Conservation (phyloP, 2,329 filamentous ascomycete species). For the Allantophomopsis cytisporea region DNA sequence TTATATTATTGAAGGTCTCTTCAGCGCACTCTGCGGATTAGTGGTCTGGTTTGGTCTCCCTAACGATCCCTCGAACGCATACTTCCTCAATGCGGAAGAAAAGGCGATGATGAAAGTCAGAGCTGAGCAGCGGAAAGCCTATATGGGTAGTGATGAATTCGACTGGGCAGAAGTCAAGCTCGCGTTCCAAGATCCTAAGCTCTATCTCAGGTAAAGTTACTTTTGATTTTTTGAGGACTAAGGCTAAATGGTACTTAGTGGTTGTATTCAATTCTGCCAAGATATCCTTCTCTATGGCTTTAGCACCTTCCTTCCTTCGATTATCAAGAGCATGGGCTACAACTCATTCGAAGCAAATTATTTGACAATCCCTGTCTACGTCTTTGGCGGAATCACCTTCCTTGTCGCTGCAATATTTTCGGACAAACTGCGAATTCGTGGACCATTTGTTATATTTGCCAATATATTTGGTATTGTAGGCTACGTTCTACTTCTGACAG, state of each 20-base stretch:
- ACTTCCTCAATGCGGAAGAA: constrained; percentile 37
- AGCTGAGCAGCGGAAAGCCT: constrained; percentile 26
- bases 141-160: constrained; percentile 37
- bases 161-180: constrained; percentile 41
- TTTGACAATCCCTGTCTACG: constrained; percentile 56
- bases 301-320: constrained; percentile 54
- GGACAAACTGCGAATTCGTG: constrained; percentile 32
- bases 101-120: constrained; percentile 32
- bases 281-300: constrained; percentile 57
- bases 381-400: constrained; percentile 46
- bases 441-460: constrained; percentile 17
- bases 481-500: constrained; percentile 41
- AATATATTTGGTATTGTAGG: constrained; percentile 35
- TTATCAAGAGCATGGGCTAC: constrained; percentile 51
- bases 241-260: constrained; percentile 21
- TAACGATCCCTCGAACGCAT: constrained; percentile 43
- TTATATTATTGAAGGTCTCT: constrained; percentile 42
- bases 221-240: constrained; percentile 6
- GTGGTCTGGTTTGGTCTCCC: constrained; percentile 41
- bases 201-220: constrained; percentile 27
- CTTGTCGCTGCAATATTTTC: constrained; percentile 41
- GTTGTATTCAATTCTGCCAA: constrained; percentile 41
- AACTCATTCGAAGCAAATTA: constrained; percentile 44
- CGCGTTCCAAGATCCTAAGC: constrained; percentile 48
- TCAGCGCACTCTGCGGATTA: constrained; percentile 38